These are phyloP conservation scores for Phialocephala sp. DNA, from an alignment of 2,329 filamentous ascomycete genomes.

Conservation along the genomic window DNA sequence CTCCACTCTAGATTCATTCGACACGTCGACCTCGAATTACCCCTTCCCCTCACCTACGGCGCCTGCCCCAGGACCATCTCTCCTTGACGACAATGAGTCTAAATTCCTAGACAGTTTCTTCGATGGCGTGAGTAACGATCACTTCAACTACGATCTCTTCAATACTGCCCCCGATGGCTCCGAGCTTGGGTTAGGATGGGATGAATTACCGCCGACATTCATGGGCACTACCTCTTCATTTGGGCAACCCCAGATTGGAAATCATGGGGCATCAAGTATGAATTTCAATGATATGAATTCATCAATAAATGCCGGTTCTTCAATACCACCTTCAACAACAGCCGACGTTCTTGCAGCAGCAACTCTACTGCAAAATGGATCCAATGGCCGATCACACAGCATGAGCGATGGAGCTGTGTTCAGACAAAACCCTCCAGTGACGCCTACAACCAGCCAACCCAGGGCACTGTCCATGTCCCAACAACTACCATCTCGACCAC, in stretches of 20 bases:
- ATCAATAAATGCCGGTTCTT: slow-evolving; percentile 26
- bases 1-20: slow-evolving; percentile 49
- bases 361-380: slow-evolving; percentile 54
- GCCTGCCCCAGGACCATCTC: slow-evolving; percentile 66
- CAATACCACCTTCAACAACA: slow-evolving; percentile 42
- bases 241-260: slow-evolving; percentile 49
- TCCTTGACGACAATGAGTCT: slow-evolving; percentile 67
- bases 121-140: slow-evolving; percentile 57
- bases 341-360: slow-evolving; percentile 67
- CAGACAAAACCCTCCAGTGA: slow-evolving; percentile 27
- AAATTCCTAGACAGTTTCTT: slow-evolving; percentile 65
- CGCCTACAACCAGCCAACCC: slow-evolving; percentile 28
- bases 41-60: slow-evolving; percentile 62
- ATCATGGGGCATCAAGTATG: slow-evolving; percentile 28
- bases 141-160: slow-evolving; percentile 56
- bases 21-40: slow-evolving; percentile 48
- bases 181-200: slow-evolving; percentile 58
- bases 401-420: slow-evolving; percentile 37
- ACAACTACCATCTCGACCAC: slow-evolving; percentile 22
- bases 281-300: slow-evolving; percentile 33
- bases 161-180: slow-evolving; percentile 50
- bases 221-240: slow-evolving; percentile 70
- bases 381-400: slow-evolving; percentile 39
- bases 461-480: slow-evolving; percentile 39
- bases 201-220: slow-evolving; percentile 66